Base-by-base conservation (phyloP, 805 yeast genomes). In the Metschnikowia orientalis region DNA sequence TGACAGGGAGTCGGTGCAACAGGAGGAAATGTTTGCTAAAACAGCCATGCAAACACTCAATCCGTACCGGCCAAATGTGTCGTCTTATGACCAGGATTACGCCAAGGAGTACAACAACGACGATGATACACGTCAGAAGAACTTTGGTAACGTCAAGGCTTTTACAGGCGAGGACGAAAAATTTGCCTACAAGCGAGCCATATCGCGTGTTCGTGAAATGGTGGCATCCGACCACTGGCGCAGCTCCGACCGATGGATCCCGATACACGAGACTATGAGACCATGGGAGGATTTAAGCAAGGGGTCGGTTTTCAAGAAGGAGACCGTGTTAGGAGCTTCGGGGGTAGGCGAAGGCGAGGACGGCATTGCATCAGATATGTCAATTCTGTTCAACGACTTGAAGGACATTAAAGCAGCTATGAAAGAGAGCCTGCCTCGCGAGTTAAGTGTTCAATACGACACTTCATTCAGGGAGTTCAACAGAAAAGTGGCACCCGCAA, bases 151-250 rank as follows among this genome's bases (percentile, higher is more conserved):
- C 32, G 51, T 69, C 12, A 60, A 63, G 8, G 75, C 77, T 7
- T 81, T 81, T 46, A 81, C 87, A 0, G 89, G 89, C 15, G 86
- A 81, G 46, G 89, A 81, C 54, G 89, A 81, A 50, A 70, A 69
- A 57, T 81, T 81, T 56, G 87, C 89, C 3, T 81, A 71, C 47
- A 76, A 75, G 41, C 58, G 89, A 43, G 88, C 89, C 0, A 78
- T 80, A 1, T 75, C 80, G 46, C 59, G 89, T 42, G 66, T 81
- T 22, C 64, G 66, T 32, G 81, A 76, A 43, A 76, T 76, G 80
- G 69, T 74, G 3, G 65, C 69, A 1, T 70, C 77, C 0, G 59
- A 55, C 21, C 33, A 50, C 18, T 81, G 85, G 81, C 67, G 81
- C 41, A 32, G 26, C 9, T 33, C 45, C 4, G 57, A 56, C 12